phyloP scores from a whole-genome alignment of 176 grass and related monocot genomes.

The Microstegium vimineum region DNA sequence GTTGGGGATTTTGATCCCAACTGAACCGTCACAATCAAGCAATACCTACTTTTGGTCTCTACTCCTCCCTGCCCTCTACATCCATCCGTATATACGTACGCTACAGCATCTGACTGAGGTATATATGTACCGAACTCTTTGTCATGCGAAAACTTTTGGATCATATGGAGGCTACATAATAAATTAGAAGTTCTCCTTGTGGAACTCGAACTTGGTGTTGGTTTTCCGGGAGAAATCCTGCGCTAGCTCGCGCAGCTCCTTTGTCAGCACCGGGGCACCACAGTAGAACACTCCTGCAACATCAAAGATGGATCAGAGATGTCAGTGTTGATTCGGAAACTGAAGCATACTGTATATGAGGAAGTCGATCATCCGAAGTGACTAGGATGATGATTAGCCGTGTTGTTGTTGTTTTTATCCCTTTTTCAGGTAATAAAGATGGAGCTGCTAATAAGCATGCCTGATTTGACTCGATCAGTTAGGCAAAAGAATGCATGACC shows the following conservation, averaged over 20 bases:
- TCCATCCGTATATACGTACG: background rate
- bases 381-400: too few species aligned
- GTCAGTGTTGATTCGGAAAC: background rate
- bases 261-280: constrained; percentile 63
- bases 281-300: constrained; percentile 92
- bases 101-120: background rate
- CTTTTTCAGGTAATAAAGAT: background rate
- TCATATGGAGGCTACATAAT: background rate
- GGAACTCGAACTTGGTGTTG: constrained; percentile 80
- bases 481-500: background rate
- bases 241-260: constrained; percentile 63
- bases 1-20: constrained; percentile 25
- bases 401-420: too few species aligned
- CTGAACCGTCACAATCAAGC: constrained; percentile 28
- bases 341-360: background rate
- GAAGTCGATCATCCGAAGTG: background rate
- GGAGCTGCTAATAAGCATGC: background rate
- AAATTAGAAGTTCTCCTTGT: constrained; percentile 89
- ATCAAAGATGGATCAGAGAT: background rate
- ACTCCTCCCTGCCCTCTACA: constrained; percentile 19
- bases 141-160: constrained; percentile 11
- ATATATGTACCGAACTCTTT: constrained; percentile 34
- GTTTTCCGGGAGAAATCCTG: constrained; percentile 80
- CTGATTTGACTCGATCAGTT: constrained; percentile 21
- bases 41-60: constrained; percentile 36